Evolutionary conservation across 1,284 basidiomycete species (phyloP), one percentile per base, ranked within the genome.

Genomic region (Puccinia coronata): DNA sequence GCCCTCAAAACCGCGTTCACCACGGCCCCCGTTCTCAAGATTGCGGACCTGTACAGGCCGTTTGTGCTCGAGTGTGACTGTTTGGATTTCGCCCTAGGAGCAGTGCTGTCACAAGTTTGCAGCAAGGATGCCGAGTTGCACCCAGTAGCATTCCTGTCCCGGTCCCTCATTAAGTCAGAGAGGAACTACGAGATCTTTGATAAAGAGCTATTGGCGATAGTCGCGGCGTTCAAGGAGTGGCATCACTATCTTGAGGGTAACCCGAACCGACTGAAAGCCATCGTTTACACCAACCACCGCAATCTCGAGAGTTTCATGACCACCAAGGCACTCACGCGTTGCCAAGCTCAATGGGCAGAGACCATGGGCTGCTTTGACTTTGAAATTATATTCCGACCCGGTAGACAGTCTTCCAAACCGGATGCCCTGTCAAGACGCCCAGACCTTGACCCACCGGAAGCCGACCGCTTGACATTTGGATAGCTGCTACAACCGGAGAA

Each of bases 1-100:
- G n/a, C n/a, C n/a, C n/a, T n/a, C n/a, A n/a, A n/a, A n/a, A n/a
- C n/a, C n/a, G n/a, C n/a, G n/a, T n/a, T n/a, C n/a, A n/a, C n/a
- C n/a, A n/a, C n/a, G n/a, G n/a, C n/a, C n/a, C n/a, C n/a, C n/a
- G n/a, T n/a, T n/a, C n/a, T n/a, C n/a, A n/a, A n/a, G n/a, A n/a
- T n/a, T 55, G 71, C 71, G 5, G 67, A 47, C 51, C 47, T 28
- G 47, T 71, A 47, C 36, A 47, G 18, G 25, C 39, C 71, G 12
- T 73, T 73, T 31, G 25, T 73, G 9, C 71, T 74, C 14, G 49
- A 74, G 57, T 74, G 71, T 57, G 71, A 74, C 28, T 74, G 71
- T 25, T 74, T 25, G 4, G 49, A 51, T 28, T 74, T 5, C n/a
- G n/a, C n/a, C n/a, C n/a, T n/a, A n/a, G n/a, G n/a, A n/a, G n/a